Evolutionary conservation across 1,139 yeast species (phyloP).

Genomic region (Petasospora fabianii): DNA sequence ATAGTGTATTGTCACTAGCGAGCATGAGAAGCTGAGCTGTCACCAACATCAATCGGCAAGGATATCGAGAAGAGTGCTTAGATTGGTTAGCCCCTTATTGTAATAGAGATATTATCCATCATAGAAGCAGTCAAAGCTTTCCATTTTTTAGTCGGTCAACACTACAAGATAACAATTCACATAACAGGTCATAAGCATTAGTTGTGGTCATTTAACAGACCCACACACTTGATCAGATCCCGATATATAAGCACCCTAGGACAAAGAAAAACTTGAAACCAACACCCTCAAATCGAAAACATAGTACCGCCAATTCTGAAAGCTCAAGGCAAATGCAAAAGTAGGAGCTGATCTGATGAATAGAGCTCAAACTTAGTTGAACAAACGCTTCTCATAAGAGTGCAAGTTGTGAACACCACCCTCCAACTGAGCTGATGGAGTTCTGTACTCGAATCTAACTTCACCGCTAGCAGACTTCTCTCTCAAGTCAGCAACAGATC

Average conservation of each 20-base stretch:
- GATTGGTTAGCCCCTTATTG: too few relatives aligned
- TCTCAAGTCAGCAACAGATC: conserved; percentile 62
- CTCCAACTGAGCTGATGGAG: conserved; percentile 97
- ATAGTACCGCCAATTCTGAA: not conserved
- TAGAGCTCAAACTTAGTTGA: conserved; percentile 51
- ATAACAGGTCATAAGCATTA: conserved; percentile 5
- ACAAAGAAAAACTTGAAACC: conserved; percentile 1
- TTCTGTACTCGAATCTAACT: conserved; percentile 94
- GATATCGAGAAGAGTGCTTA: too few relatives aligned
- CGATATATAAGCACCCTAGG: not conserved
- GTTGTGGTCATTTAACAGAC: not conserved
- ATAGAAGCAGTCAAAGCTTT: too few relatives aligned
- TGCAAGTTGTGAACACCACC: conserved; percentile 98
- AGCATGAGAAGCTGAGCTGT: too few relatives aligned
- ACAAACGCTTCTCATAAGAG: conserved; percentile 96
- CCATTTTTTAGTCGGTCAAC: too few relatives aligned
- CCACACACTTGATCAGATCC: conserved; percentile 3
- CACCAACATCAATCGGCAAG: too few relatives aligned
- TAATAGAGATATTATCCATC: too few relatives aligned
- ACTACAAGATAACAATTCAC: too few relatives aligned
- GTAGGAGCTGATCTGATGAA: not conserved
- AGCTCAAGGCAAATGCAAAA: conserved; percentile 4
- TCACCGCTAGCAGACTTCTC: conserved; percentile 59
- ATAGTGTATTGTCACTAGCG: too few relatives aligned
- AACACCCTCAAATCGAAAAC: conserved; percentile 1